Conservation (phyloP, 2,329 filamentous ascomycete species). For the Colletotrichum tropicale region DNA sequence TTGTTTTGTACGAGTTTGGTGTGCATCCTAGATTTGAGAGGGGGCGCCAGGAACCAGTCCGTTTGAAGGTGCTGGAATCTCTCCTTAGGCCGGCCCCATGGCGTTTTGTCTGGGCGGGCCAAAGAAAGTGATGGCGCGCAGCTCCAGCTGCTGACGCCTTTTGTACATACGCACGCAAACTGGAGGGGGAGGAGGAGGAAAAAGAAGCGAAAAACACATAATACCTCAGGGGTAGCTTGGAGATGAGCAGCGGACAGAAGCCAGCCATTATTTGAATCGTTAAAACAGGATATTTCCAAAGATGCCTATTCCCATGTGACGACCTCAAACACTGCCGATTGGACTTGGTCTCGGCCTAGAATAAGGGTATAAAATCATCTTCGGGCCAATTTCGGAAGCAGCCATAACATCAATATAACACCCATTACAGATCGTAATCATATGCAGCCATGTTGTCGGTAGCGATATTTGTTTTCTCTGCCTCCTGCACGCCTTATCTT, state of each 20-base stretch:
- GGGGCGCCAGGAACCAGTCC: slow-evolving; percentile 29
- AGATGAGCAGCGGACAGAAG: slow-evolving; percentile 9
- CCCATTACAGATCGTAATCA: background rate
- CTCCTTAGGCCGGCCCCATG: background rate
- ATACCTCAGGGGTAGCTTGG: slow-evolving; percentile 3
- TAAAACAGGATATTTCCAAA: background rate
- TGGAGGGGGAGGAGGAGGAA: background rate
- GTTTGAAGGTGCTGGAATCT: slow-evolving; percentile 10
- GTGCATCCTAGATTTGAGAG: slow-evolving; percentile 32
- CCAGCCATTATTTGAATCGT: background rate
- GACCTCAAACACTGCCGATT: background rate
- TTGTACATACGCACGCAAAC: slow-evolving; percentile 12
- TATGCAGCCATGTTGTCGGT: background rate
- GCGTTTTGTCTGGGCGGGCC: slow-evolving; percentile 1
- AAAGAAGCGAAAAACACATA: slow-evolving; percentile 13
- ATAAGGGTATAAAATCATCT: background rate
- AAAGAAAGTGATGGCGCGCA: slow-evolving; percentile 5
- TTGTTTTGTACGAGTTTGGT: slow-evolving; percentile 26
- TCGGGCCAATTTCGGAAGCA: background rate
- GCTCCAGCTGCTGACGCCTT: background rate
- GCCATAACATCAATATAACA: background rate
- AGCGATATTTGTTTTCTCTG: background rate
- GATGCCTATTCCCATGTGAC: background rate
- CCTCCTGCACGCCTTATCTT: background rate
- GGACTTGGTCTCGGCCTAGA: background rate